Evolutionary conservation across 2,329 filamentous ascomycete species (phyloP).

Genomic region (Pseudogymnoascus sp.): DNA sequence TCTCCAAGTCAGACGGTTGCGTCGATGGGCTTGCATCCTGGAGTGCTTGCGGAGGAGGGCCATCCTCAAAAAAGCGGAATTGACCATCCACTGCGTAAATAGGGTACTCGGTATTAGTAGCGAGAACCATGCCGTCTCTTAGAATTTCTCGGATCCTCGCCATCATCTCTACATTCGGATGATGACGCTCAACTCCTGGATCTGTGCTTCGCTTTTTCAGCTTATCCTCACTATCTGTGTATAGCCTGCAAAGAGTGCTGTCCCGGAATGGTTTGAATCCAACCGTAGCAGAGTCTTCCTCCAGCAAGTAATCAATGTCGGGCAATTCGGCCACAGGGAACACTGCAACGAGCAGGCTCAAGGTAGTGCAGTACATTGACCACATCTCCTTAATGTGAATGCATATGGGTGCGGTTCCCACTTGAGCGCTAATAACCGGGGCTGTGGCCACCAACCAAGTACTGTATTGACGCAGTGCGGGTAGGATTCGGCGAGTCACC

Average conservation of each 20-base stretch:
- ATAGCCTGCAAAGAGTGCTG: conserved; percentile 44
- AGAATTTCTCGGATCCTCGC: conserved; percentile 57
- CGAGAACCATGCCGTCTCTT: conserved; percentile 51
- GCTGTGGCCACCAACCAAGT: conserved; percentile 56
- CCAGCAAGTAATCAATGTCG: conserved; percentile 53
- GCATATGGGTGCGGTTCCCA: conserved; percentile 45
- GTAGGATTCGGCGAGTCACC: conserved; percentile 53
- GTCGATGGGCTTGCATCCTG: conserved; percentile 38
- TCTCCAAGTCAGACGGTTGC: background rate
- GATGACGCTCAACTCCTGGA: conserved; percentile 41
- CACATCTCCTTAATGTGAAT: conserved; percentile 55
- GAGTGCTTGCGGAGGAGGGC: conserved; percentile 24
- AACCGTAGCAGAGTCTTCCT: conserved; percentile 60
- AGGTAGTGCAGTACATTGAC: conserved; percentile 55
- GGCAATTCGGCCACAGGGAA: conserved; percentile 52
- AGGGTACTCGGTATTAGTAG: conserved; percentile 37
- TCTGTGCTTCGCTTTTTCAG: conserved; percentile 44
- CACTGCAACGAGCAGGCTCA: conserved; percentile 50
- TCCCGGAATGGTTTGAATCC: conserved; percentile 54
- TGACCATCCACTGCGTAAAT: conserved; percentile 36
- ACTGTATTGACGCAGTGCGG: conserved; percentile 59
- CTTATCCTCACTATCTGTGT: conserved; percentile 30
- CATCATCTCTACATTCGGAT: conserved; percentile 58
- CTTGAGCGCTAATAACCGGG: conserved; percentile 45
- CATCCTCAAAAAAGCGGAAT: conserved; percentile 48